These are phyloP conservation scores for Aspergillus sp. DNA, from an alignment of 2,329 filamentous ascomycete genomes.

Conservation along the genomic window DNA sequence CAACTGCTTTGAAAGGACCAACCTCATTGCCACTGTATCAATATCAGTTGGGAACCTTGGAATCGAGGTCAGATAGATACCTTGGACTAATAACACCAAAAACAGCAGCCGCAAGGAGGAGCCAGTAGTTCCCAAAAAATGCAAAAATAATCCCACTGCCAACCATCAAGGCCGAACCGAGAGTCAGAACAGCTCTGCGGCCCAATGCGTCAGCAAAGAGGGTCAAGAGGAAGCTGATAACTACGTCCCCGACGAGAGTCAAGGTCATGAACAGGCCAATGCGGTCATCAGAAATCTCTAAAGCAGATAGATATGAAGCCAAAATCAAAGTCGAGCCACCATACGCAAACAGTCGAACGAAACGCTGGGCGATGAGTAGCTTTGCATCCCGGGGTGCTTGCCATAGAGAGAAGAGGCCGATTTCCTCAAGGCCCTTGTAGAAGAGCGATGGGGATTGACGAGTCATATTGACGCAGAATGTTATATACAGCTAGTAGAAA, in stretches of 20 bases:
- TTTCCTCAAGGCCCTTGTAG: slow-evolving; percentile 26
- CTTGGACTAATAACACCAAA: slow-evolving; percentile 62
- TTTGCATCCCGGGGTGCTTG: slow-evolving; percentile 39
- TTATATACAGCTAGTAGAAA: too few species aligned
- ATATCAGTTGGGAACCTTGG: neutral
- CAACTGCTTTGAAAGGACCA: slow-evolving; percentile 66
- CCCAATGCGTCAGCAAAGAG: slow-evolving; percentile 61
- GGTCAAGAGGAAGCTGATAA: slow-evolving; percentile 58
- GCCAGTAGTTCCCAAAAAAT: slow-evolving; percentile 58
- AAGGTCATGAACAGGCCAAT: slow-evolving; percentile 67
- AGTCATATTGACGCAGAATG: neutral
- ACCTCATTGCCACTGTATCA: slow-evolving; percentile 58
- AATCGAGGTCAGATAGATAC: slow-evolving; percentile 17
- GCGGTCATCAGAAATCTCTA: slow-evolving; percentile 56
- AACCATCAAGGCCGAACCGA: slow-evolving; percentile 59
- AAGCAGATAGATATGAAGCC: slow-evolving; percentile 60
- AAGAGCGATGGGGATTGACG: neutral
- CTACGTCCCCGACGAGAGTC: slow-evolving; percentile 61
- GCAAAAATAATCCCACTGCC: slow-evolving; percentile 57
- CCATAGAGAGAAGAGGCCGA: slow-evolving; percentile 41
- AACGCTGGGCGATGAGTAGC: slow-evolving; percentile 41
- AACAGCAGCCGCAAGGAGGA: slow-evolving; percentile 58
- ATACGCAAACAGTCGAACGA: slow-evolving; percentile 63
- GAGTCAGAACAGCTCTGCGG: slow-evolving; percentile 54
- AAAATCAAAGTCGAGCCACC: slow-evolving; percentile 61